Percentiles rank a stretch among this genome's conserved stretches.
These are phyloP conservation scores for Claviceps spartinae DNA, from an alignment of 2,329 filamentous ascomycete genomes.

Conservation along the genomic window DNA sequence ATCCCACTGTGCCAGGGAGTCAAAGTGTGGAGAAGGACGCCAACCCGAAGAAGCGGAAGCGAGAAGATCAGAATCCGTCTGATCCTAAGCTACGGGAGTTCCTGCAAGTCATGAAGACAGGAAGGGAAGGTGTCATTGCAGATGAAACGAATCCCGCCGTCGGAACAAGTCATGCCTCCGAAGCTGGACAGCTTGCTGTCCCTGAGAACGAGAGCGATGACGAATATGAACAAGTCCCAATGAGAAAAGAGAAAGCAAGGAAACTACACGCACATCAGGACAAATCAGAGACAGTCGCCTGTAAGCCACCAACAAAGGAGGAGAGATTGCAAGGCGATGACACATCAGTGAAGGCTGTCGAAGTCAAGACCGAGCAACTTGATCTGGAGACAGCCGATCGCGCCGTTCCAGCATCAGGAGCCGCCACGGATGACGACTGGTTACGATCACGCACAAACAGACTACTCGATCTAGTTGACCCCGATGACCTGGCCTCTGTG, in stretches of 20 bases:
- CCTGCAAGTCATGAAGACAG: slow-evolving; percentile 63
- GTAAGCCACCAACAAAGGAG: slow-evolving; percentile 6
- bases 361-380: slow-evolving; percentile 8
- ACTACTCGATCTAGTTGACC: slow-evolving; percentile 70
- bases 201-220: slow-evolving; percentile 53
- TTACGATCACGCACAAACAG: slow-evolving; percentile 78
- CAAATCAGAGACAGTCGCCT: slow-evolving; percentile 4
- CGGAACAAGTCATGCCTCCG: slow-evolving; percentile 8
- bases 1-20: slow-evolving; percentile 10
- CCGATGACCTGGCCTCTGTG: slow-evolving; percentile 38
- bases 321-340: slow-evolving; percentile 1
- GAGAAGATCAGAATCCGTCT: slow-evolving; percentile 41
- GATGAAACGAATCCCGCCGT: slow-evolving; percentile 15
- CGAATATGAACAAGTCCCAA: slow-evolving; percentile 56
- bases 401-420: slow-evolving; percentile 21
- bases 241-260: slow-evolving; percentile 35
- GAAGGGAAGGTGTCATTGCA: slow-evolving; percentile 20
- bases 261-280: slow-evolving; percentile 14
- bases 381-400: slow-evolving; percentile 12
- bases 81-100: slow-evolving; percentile 81
- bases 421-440: slow-evolving; percentile 79
- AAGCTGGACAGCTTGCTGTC: slow-evolving; percentile 21
- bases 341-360: slow-evolving; percentile 2
- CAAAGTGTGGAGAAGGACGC: slow-evolving; percentile 18
- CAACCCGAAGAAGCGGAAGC: slow-evolving; percentile 55